Conservation (phyloP, 192 early-diverging fungal genomes). For the Podila minutissima region DNA sequence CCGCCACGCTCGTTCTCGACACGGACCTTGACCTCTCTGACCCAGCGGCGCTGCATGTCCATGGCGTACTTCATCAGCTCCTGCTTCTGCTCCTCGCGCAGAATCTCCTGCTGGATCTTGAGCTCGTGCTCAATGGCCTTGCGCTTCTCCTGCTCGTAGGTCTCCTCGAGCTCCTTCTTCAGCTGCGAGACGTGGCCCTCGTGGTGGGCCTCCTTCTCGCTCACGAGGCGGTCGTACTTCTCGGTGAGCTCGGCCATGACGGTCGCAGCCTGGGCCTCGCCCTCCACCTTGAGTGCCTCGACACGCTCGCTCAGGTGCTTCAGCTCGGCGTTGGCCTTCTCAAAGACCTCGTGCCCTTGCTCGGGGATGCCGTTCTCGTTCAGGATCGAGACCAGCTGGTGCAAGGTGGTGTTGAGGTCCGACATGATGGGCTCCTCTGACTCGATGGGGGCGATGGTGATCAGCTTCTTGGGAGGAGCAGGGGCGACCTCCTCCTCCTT, state of each 20-base stretch:
- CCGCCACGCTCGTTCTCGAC: constrained; percentile 93
- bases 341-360: constrained; percentile 67
- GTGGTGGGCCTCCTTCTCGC: constrained; percentile 57
- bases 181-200: constrained; percentile 70
- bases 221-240: constrained; percentile 57
- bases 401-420: constrained; percentile 38
- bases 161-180: constrained; percentile 60
- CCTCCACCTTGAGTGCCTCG: constrained; percentile 55
- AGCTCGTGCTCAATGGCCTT: constrained; percentile 51
- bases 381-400: constrained; percentile 41
- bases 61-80: constrained; percentile 74
- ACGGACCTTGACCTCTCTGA: constrained; percentile 76
- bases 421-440: constrained; percentile 51
- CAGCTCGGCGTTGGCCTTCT: constrained; percentile 64
- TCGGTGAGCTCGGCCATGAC: constrained; percentile 49
- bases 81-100: constrained; percentile 60
- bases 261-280: constrained; percentile 40
- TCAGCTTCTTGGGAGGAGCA: constrained; percentile 40
- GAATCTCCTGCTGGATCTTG: constrained; percentile 52
- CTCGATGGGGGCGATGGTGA: constrained; percentile 40
- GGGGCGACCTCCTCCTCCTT: constrained; percentile 6
- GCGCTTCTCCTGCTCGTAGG: constrained; percentile 55
- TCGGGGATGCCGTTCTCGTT: constrained; percentile 54
- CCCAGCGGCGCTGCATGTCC: constrained; percentile 81
- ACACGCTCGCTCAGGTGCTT: constrained; percentile 59